Percentiles rank a stretch among this genome's conserved stretches.
Evolutionary conservation across 805 yeast species (phyloP).

Genomic region (Yarrowia bubula): DNA sequence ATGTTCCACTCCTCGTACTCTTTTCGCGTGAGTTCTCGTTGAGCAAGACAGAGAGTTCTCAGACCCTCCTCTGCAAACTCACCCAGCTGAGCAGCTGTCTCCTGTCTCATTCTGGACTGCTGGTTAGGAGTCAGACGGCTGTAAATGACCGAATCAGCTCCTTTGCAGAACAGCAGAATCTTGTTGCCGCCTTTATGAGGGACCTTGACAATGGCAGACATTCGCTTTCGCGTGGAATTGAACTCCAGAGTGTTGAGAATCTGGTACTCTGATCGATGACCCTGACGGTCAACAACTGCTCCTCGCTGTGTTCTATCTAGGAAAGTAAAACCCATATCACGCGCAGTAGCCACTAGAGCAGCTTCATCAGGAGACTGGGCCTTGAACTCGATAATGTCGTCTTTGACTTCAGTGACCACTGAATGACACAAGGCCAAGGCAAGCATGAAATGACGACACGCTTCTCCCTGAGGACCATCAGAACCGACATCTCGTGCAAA

Average conservation of each 20-base stretch:
- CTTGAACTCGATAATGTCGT: conserved; percentile 51
- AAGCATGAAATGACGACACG: conserved; percentile 62
- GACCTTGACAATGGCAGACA: conserved; percentile 64
- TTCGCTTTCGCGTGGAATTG: conserved; percentile 73
- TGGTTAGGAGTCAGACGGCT: conserved; percentile 45
- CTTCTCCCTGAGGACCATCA: conserved; percentile 44
- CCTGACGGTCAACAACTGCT: conserved; percentile 49
- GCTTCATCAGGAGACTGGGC: conserved; percentile 88
- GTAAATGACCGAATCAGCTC: conserved; percentile 79
- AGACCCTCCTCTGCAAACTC: conserved; percentile 77
- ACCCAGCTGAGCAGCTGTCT: conserved; percentile 69
- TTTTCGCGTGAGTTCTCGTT: conserved; percentile 49
- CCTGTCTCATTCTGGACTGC: conserved; percentile 49
- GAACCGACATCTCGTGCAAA: conserved; percentile 56
- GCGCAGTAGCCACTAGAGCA: conserved; percentile 74
- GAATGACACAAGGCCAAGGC: conserved; percentile 76
- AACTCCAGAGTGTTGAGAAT: conserved; percentile 64
- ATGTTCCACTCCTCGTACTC: conserved; percentile 55
- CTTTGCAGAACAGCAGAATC: conserved; percentile 60
- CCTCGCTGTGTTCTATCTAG: conserved; percentile 55
- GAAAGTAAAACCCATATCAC: conserved; percentile 71
- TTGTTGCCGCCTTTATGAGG: conserved; percentile 38
- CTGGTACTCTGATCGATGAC: conserved; percentile 49
- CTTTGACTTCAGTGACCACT: conserved; percentile 60
- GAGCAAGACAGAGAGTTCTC: conserved; percentile 74